Evolutionary conservation across 2,329 filamentous ascomycete genomes (phyloP), one percentile per base, ranked within the genome.

Genomic region (Ophidiomyces ophidiicola): DNA sequence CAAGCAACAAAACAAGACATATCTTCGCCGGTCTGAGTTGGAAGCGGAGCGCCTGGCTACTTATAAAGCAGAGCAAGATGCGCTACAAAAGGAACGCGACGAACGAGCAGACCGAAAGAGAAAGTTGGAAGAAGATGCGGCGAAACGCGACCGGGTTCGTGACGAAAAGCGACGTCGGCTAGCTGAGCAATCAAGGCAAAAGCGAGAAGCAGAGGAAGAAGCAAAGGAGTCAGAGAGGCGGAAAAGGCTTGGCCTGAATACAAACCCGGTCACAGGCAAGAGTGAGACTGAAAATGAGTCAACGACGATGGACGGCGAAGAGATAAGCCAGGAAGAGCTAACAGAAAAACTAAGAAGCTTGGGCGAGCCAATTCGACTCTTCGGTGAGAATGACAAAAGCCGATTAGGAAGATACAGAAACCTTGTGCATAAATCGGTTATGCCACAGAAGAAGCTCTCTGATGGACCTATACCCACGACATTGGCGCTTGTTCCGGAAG

Each of bases 381-480:
- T 96, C 56, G 90, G 81, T 32, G 90, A 98, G 63, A 73, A 69
- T 5, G 82, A 88, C 53, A 68, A 66, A 24, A 72, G 73, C 43
- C 71, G 80, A 32, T 58, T 92, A 44, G 71, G 74, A 50, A 73
- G 88, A 45, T 88, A 85, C 57, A 73, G 72, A 48, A 75, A 74
- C 46, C 64, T 87, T 4, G 60, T 63, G 10, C 60, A 66, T 41
- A 59, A 60, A 3, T 58, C 56, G 18, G 55, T 62, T 2, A 57
- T 53, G 2, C 52, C 50, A n/a, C 60, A 48, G 44, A 50, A 52
- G 35, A 55, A 53, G 31, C 60, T 82, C 48, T 79, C 74, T 4
- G 70, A 77, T 39, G 82, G 84, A 0, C 87, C 88, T 0, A 93
- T 96, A 53, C 84, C 86, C 2, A 96, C 88, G 12, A 86, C 76